Percentiles rank a stretch among this genome's conserved stretches.
These are phyloP conservation scores for Periglandula ipomoeae DNA, from an alignment of 2,329 filamentous ascomycete species.

Conservation along the genomic window DNA sequence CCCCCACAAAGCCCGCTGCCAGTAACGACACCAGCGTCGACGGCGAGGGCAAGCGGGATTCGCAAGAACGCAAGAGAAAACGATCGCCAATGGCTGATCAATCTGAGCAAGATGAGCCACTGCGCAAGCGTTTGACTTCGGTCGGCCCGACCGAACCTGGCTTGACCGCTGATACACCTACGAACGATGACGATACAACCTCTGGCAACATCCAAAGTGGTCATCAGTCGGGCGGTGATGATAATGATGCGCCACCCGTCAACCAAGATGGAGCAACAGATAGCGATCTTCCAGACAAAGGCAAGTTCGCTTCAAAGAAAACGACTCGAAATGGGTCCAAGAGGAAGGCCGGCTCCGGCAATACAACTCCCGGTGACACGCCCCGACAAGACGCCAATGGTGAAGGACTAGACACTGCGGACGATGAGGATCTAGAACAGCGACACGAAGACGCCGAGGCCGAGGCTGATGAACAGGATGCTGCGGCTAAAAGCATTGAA, in stretches of 20 bases:
- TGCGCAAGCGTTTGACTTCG: slow-evolving; percentile 46
- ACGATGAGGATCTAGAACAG: slow-evolving; percentile 31
- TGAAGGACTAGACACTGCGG: slow-evolving; percentile 24
- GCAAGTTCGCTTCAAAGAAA: slow-evolving; percentile 28
- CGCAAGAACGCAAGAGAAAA: slow-evolving; percentile 39
- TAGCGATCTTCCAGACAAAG: slow-evolving; percentile 21
- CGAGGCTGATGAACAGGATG: slow-evolving; percentile 41
- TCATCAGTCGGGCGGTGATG: slow-evolving; percentile 36
- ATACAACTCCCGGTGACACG: slow-evolving; percentile 1
- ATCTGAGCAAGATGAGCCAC: slow-evolving; percentile 37
- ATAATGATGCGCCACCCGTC: slow-evolving; percentile 26
- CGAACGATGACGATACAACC: slow-evolving; percentile 27
- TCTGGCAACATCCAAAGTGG: slow-evolving; percentile 26
- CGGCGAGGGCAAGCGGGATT: slow-evolving; percentile 23
- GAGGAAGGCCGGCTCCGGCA: slow-evolving; percentile 20
- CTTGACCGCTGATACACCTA: slow-evolving; percentile 20
- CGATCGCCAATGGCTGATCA: slow-evolving; percentile 36
- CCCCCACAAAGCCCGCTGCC: slow-evolving; percentile 24
- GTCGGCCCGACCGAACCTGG: slow-evolving; percentile 31
- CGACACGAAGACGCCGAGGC: slow-evolving; percentile 46
- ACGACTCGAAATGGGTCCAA: slow-evolving; percentile 32
- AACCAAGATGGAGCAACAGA: slow-evolving; percentile 16
- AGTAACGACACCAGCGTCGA: slow-evolving; percentile 19
- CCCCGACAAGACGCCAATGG: slow-evolving; percentile 22
- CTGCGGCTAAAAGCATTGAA: slow-evolving; percentile 53